Conservation (phyloP, 2,329 filamentous ascomycete species). For the Lachnellula cervina region DNA sequence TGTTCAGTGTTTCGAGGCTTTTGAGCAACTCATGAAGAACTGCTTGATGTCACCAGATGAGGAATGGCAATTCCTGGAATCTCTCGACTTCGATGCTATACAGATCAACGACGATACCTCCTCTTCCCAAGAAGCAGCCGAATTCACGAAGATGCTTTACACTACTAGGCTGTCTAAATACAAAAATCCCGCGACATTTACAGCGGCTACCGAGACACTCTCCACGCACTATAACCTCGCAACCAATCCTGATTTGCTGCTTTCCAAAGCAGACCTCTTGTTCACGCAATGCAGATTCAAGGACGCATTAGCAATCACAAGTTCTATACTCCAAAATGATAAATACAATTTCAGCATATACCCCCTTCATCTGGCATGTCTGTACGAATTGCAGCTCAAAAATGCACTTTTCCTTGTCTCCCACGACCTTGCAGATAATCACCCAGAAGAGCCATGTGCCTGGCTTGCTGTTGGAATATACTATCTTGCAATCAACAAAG, state of each 20-base stretch:
- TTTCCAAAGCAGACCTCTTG: slow-evolving; percentile 83
- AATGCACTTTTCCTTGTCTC: slow-evolving; percentile 88
- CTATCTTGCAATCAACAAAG: slow-evolving; percentile 83
- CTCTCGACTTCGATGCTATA: slow-evolving; percentile 83
- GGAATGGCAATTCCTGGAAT: slow-evolving; percentile 67
- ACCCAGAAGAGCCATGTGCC: slow-evolving; percentile 84
- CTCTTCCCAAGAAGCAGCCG: slow-evolving; percentile 76
- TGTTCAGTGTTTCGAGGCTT: slow-evolving; percentile 96
- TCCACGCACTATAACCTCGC: slow-evolving; percentile 89
- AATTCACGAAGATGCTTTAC: slow-evolving; percentile 95
- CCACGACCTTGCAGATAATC: slow-evolving; percentile 86
- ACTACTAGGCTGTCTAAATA: slow-evolving; percentile 95
- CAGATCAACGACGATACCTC: slow-evolving; percentile 59
- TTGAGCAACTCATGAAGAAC: slow-evolving; percentile 97
- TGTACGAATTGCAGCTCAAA: slow-evolving; percentile 81
- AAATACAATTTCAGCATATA: slow-evolving; percentile 87
- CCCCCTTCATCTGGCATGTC: slow-evolving; percentile 83
- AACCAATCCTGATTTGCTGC: slow-evolving; percentile 81
- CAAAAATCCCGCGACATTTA: slow-evolving; percentile 77
- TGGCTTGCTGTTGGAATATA: slow-evolving; percentile 96
- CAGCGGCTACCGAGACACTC: slow-evolving; percentile 80
- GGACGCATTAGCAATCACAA: slow-evolving; percentile 79
- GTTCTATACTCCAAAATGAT: slow-evolving; percentile 74
- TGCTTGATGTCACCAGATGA: slow-evolving; percentile 75
- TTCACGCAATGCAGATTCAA: slow-evolving; percentile 94